Conservation (phyloP, 352 stramenopile species). For the Phytopythium helicoides region DNA sequence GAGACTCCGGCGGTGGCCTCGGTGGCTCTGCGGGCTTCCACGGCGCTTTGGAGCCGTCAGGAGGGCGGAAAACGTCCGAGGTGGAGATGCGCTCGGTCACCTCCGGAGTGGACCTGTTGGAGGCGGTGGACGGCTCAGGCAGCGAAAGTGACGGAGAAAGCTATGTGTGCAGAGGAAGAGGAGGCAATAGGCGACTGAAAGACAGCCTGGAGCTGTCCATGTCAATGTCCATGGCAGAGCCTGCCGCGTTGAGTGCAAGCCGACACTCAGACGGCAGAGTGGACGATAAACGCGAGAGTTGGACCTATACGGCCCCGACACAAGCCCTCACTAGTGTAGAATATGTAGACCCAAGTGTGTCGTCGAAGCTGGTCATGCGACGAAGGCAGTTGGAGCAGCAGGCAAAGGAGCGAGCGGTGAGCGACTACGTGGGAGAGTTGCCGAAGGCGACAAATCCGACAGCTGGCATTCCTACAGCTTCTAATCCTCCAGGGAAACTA, state of each 20-base stretch:
- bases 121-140: slow-evolving; percentile 19
- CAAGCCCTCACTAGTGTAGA: not conserved
- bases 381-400: slow-evolving; percentile 36
- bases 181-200: slow-evolving; percentile 15
- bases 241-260: not conserved
- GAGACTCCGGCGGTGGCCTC: not conserved
- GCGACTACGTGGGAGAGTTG: not conserved
- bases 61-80: not conserved
- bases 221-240: slow-evolving; percentile 33
- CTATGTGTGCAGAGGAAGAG: slow-evolving; percentile 12
- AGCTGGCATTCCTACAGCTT: too few relatives aligned
- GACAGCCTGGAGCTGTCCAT: slow-evolving; percentile 72
- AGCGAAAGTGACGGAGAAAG: slow-evolving; percentile 13
- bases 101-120: slow-evolving; percentile 33
- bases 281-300: too few relatives aligned
- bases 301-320: too few relatives aligned
- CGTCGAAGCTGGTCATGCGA: slow-evolving; percentile 38
- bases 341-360: slow-evolving; percentile 3
- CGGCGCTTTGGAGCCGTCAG: not conserved
- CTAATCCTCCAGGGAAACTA: not conserved
- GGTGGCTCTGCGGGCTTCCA: not conserved
- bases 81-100: not conserved
- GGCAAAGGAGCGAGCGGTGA: slow-evolving; percentile 1
- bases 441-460: not conserved
- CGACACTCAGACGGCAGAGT: not conserved